These are phyloP conservation scores for Candolleomyces aberdarensis DNA, from an alignment of 768 basidiomycete species.

Conservation along the genomic window DNA sequence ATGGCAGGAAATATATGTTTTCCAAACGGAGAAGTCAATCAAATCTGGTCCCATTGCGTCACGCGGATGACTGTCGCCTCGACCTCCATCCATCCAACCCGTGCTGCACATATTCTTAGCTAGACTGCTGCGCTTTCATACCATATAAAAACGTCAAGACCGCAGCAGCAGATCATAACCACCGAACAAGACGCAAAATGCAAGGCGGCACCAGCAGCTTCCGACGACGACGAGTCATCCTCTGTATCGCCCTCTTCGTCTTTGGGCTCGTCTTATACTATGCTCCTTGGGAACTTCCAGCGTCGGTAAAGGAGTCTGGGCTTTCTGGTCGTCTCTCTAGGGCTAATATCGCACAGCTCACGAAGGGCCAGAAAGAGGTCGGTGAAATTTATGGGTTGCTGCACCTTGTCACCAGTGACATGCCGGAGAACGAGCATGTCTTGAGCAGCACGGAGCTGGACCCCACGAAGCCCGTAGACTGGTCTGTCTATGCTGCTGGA, in stretches of 20 bases:
- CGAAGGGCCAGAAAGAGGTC: constrained; percentile 29
- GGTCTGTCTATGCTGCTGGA: constrained; percentile 53
- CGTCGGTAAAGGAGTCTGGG: constrained; percentile 30
- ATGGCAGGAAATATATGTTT: too few relatives aligned
- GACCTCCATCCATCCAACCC: too few relatives aligned
- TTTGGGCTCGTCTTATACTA: constrained; percentile 37
- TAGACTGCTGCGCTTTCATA: not conserved
- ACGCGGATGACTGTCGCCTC: too few relatives aligned
- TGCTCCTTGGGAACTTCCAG: constrained; percentile 40
- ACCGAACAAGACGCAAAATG: not conserved
- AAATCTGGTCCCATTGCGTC: too few relatives aligned
- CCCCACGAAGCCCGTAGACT: constrained; percentile 43
- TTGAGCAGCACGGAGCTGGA: constrained; percentile 41
- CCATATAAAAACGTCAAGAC: not conserved
- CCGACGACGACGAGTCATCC: constrained; percentile 33
- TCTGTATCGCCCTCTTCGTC: constrained; percentile 33
- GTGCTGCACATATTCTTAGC: too few relatives aligned
- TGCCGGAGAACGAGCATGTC: constrained; percentile 33
- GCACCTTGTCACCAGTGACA: constrained; percentile 52
- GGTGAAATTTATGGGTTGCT: constrained; percentile 73
- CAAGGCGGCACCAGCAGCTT: not conserved
- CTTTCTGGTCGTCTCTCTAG: constrained; percentile 31
- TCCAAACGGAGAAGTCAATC: too few relatives aligned
- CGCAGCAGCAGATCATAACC: not conserved
- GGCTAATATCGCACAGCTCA: constrained; percentile 36